Conservation (phyloP, 805 yeast genomes). For the Komagataella ulmi region DNA sequence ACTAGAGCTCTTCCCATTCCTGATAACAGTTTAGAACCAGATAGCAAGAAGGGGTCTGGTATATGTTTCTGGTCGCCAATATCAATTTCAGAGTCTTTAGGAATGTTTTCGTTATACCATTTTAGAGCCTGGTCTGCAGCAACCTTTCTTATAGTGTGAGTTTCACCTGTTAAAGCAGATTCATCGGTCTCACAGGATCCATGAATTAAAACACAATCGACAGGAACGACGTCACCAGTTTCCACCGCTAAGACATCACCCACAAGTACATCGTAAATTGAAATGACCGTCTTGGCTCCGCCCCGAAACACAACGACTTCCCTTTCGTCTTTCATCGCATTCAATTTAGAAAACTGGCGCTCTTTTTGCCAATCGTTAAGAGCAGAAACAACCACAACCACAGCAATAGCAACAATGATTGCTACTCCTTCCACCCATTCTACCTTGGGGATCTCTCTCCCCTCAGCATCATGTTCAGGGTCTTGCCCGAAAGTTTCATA, state of each 20-base stretch:
- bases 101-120: conserved; percentile 15
- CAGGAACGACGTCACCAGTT: conserved; percentile 92
- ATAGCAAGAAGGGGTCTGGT: conserved; percentile 74
- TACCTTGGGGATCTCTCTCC: conserved; percentile 64
- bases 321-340: conserved; percentile 79
- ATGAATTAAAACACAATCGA: conserved; percentile 62
- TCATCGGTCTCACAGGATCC: conserved; percentile 88
- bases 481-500: conserved; percentile 88
- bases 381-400: conserved; percentile 89
- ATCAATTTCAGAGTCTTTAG: conserved; percentile 14
- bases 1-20: conserved; percentile 82
- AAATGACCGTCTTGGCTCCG: conserved; percentile 52
- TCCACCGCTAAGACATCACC: conserved; percentile 78
- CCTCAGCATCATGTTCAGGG: conserved; percentile 64
- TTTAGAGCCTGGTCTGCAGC: conserved; percentile 33
- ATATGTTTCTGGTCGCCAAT: conserved; percentile 26
- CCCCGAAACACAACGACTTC: conserved; percentile 63
- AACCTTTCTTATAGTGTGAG: conserved; percentile 62
- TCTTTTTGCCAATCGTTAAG: conserved; percentile 96
- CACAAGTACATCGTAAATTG: conserved; percentile 65
- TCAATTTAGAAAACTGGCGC: conserved; percentile 77
- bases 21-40: conserved; percentile 79
- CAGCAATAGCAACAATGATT: conserved; percentile 77
- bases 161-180: conserved; percentile 88
- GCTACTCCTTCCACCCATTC: conserved; percentile 99